Evolutionary conservation across 345 rosid species (phyloP).

Genomic region (Pistacia integerrima): DNA sequence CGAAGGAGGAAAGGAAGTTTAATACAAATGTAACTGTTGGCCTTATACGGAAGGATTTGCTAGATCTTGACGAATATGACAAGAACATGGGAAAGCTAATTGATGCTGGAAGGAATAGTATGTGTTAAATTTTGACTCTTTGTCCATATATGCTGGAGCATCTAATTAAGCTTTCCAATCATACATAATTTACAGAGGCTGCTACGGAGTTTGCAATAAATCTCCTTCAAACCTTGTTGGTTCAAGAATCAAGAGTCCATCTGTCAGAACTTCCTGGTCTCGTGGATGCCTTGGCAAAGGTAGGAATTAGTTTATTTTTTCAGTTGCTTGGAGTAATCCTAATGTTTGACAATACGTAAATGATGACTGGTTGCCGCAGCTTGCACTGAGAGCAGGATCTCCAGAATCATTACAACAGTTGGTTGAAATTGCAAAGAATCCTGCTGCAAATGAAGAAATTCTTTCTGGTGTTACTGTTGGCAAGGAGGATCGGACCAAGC

Average conservation of each 20-base stretch:
- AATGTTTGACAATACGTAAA: background rate
- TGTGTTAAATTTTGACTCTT: background rate
- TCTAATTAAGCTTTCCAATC: background rate
- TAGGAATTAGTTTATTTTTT: background rate
- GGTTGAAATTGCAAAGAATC: slow-evolving; percentile 40
- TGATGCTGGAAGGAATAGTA: slow-evolving; percentile 46
- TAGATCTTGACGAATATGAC: slow-evolving; percentile 41
- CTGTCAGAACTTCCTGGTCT: slow-evolving; percentile 39
- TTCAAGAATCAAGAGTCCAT: slow-evolving; percentile 35
- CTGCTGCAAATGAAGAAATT: slow-evolving; percentile 26
- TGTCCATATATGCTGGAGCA: background rate
- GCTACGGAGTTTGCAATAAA: slow-evolving; percentile 38
- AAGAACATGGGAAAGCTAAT: slow-evolving; percentile 41
- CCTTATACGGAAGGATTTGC: slow-evolving; percentile 37
- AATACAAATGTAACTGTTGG: slow-evolving; percentile 40
- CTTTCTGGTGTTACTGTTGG: background rate
- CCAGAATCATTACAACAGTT: slow-evolving; percentile 37
- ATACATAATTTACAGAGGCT: slow-evolving; percentile 25
- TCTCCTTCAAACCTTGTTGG: slow-evolving; percentile 36
- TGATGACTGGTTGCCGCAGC: slow-evolving; percentile 15
- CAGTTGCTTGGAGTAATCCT: background rate
- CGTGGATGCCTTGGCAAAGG: slow-evolving; percentile 42
- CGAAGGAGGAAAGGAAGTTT: slow-evolving; percentile 42
- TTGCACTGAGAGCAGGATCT: slow-evolving; percentile 37
- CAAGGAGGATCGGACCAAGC: slow-evolving; percentile 6